Percentiles rank a stretch among this genome's conserved stretches.
Conservation (phyloP, 352 stramenopile species). For the Globisporangium iwayamae region DNA sequence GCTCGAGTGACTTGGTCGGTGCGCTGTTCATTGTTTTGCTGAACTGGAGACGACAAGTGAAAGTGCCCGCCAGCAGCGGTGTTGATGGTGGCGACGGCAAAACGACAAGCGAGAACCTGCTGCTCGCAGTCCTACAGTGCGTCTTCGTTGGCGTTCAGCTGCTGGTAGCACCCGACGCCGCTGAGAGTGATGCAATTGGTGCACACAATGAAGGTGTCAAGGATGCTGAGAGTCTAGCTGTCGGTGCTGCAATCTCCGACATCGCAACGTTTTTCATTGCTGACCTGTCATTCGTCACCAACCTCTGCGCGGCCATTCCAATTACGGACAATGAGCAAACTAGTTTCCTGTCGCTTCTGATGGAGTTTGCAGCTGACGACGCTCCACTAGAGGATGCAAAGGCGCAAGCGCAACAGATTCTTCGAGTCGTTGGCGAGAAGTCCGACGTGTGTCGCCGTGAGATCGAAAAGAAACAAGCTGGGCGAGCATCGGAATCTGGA, state of each 20-base stretch:
- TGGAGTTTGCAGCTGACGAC: constrained; percentile 8
- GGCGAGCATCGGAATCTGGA: background rate
- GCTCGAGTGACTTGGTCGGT: constrained; percentile 41
- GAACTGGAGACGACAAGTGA: constrained; percentile 27
- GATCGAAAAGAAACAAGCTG: constrained; percentile 3
- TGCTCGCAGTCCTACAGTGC: constrained; percentile 50
- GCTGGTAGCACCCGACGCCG: constrained; percentile 10
- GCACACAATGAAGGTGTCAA: constrained; percentile 8
- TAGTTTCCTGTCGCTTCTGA: constrained; percentile 20
- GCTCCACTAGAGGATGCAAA: constrained; percentile 9
- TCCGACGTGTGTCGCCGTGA: constrained; percentile 6
- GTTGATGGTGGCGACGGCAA: background rate
- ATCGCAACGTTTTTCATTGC: constrained; percentile 30
- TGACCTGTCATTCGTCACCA: constrained; percentile 33
- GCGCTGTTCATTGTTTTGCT: constrained; percentile 42
- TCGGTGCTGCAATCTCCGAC: constrained; percentile 16
- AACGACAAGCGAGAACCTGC: constrained; percentile 42
- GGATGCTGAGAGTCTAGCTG: background rate
- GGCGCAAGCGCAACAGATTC: constrained; percentile 10
- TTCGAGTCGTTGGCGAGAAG: constrained; percentile 14
- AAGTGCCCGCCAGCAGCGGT: background rate
- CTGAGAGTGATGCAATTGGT: background rate
- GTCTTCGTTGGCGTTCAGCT: constrained; percentile 45
- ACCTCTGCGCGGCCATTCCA: constrained; percentile 24
- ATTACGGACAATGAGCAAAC: background rate